phyloP scores from a whole-genome alignment of 805 yeast species.

The Candida orba region DNA sequence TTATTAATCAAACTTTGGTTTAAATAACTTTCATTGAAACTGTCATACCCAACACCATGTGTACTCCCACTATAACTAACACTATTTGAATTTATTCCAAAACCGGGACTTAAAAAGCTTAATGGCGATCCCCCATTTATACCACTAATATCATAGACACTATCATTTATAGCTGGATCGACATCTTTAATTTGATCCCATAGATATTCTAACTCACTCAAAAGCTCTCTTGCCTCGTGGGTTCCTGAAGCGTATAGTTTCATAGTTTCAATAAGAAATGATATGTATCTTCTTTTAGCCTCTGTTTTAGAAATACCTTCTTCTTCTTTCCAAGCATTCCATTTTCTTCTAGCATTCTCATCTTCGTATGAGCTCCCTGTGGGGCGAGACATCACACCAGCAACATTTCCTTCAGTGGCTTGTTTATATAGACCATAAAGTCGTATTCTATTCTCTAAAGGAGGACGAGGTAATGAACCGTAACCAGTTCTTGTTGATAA shows the following conservation, averaged over 20 bases:
- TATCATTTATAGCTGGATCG: conserved; percentile 18
- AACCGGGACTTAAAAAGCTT: conserved; percentile 5
- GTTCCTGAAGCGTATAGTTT: conserved; percentile 59
- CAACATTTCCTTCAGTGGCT: conserved; percentile 79
- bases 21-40: conserved; percentile 8
- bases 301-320: conserved; percentile 61
- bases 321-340: conserved; percentile 82
- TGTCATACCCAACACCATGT: conserved; percentile 3
- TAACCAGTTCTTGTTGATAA: conserved; percentile 57
- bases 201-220: conserved; percentile 59
- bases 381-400: conserved; percentile 61
- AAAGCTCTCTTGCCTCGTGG: conserved; percentile 55
- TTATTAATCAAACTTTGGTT: conserved; percentile 3
- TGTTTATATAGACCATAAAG: conserved; percentile 83
- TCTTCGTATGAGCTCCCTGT: conserved; percentile 52
- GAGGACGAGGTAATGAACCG: conserved; percentile 68
- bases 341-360: conserved; percentile 62
- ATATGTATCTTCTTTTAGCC: conserved; percentile 67
- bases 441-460: conserved; percentile 57
- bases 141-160: conserved; percentile 4
- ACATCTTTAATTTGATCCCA: conserved; percentile 67
- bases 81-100: conserved; percentile 2
- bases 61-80: conserved; percentile 5
- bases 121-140: conserved; percentile 1
- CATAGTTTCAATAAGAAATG: conserved; percentile 68